Evolutionary conservation across 441 rosid genomes (phyloP).

Genomic region (Erysimum pusillum): DNA sequence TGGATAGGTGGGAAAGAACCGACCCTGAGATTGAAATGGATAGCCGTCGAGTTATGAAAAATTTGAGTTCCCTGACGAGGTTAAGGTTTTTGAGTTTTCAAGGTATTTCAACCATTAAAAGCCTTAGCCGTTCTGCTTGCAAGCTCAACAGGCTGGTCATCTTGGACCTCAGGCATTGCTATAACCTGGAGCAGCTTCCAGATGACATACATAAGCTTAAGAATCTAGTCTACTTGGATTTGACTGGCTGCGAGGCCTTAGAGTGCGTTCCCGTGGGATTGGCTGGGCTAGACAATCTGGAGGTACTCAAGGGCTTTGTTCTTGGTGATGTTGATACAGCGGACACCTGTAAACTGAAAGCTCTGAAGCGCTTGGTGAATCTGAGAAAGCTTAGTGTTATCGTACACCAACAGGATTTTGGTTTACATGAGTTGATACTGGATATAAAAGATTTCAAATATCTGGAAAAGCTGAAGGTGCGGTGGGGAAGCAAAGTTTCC

Average conservation of each 20-base stretch:
- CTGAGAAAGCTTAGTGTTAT: constrained; percentile 1
- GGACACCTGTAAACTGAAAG: background rate
- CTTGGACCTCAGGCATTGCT: background rate
- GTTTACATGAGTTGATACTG: background rate
- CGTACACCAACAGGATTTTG: background rate
- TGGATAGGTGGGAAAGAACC: too few species aligned
- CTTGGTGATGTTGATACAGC: background rate
- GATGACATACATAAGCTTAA: background rate
- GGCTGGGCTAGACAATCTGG: background rate
- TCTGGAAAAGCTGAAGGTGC: background rate
- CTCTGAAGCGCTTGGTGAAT: background rate
- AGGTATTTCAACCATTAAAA: background rate
- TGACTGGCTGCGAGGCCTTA: constrained; percentile 1
- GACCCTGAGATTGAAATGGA: too few species aligned
- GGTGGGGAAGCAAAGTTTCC: background rate
- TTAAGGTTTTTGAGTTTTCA: constrained; percentile 9
- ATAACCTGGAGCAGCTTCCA: background rate
- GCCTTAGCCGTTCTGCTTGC: background rate
- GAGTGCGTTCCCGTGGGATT: background rate
- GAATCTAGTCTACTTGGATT: background rate
- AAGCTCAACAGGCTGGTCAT: background rate
- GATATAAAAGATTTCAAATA: background rate
- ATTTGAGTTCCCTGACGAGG: background rate
- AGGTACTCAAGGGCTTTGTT: background rate
- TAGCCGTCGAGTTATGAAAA: background rate